Base-by-base conservation (phyloP, 805 yeast species). In the Ogataea allantospora region DNA sequence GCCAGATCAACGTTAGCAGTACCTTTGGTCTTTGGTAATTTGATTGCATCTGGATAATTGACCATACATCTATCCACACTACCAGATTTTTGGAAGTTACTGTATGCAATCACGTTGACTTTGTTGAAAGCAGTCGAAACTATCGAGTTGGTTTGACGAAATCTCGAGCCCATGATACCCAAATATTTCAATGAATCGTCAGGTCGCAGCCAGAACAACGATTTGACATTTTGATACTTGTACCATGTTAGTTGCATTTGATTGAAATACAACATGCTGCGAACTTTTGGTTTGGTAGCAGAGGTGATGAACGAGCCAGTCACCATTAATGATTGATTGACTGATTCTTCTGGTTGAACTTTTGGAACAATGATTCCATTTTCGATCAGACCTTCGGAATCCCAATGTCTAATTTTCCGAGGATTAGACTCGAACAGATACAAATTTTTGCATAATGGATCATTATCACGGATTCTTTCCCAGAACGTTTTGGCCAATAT, bases 131-230 rank as follows among this genome's bases (percentile, higher is more conserved):
- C 57, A 37, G 83, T 87, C 7, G 82, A 65, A 34, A 83, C 77
- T 12, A 83, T 62, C 0, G 93, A 67, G 29, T 82, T 70, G 43
- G 88, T 74, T 35, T 79, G 70, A 43, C 96, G 69, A 37, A 67
- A 65, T 9, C 51, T 48, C 22, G 73, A 68, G 1, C 75, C 75
- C 0, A 77, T 68, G 0, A 70, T 70, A 0, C 91, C 78, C 30
- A 83, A 54, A 23, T 86, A 67, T 56, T 85, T 83, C 42, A 64
- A 60, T 4, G 84, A 83, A 4, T 85, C 77, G 0, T 65, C 35
- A 6, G 80, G 76, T 3, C 80, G 77, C 14, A 81, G 67, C 78
- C 89, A 77, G 11, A 83, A 60, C 16, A 89, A 62, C 80, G 87
- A 76, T 44, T 86, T 70, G 2, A 88, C 89, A 33, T 83, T 71